Evolutionary conservation across 1,139 yeast species (phyloP), one percentile per base, ranked within the genome.

Genomic region (Zhuliangozyma blackwelliae): DNA sequence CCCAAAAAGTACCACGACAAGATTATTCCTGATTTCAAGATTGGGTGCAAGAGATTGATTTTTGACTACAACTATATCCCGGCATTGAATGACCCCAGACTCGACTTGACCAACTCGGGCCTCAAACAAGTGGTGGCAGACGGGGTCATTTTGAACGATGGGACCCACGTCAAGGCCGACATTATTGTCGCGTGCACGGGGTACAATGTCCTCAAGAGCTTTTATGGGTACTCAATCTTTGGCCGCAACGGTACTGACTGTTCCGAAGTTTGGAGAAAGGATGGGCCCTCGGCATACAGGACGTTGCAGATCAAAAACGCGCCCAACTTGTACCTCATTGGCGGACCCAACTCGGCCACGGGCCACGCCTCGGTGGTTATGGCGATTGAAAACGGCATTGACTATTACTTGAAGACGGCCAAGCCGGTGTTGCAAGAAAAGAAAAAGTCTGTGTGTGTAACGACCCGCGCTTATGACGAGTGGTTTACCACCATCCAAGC

Each of bases 111-210:
- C 10, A 45, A 53, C 30, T 52, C 50, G 10, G 50, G 46, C 5
- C 59, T 68, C 22, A 54, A 48, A 9, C 50, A 51, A 25, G 51
- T 68, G 12, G 59, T 54, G 11, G 62, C 55, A 27, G 40, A 64
- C 32, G 55, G 61, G 2, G 55, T 68, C 12, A 48, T 61, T 10
- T 51, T 68, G 40, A 52, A 52, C 12, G 50, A 54, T 32, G 73
- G 71, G 0, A 44, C 49, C 26, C 52, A 47, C 28, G 31, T 65
- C 10, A 49, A 57, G 22, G 70, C 67, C 3, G 75, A 68, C 46
- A 58, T 67, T 13, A 65, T 68, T 32, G 68, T 68, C 27, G 74
- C 73, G 5, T 68, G 75, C 47, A 68, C 73, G 26, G 75, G 75
- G 3, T 68, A 68, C 46, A 50, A 65, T 35, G 34, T 59, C 22